phyloP scores from a whole-genome alignment of 2,329 filamentous ascomycete genomes.

The Cladorrhinum sp. region DNA sequence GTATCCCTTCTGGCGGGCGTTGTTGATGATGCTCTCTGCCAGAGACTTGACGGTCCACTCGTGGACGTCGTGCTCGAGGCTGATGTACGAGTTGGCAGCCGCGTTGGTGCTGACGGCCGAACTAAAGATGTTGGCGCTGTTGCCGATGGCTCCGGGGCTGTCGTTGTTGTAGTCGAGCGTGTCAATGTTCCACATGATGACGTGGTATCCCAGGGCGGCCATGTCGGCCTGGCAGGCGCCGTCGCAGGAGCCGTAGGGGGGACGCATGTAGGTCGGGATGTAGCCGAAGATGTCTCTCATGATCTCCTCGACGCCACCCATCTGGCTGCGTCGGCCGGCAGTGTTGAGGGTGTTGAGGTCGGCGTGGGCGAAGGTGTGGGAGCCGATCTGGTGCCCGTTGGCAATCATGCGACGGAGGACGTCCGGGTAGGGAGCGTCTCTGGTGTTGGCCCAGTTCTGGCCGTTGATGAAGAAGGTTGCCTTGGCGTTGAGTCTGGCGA shows the following conservation, averaged over 20 bases:
- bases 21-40: constrained; percentile 40
- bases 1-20: constrained; percentile 40
- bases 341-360: constrained; percentile 28
- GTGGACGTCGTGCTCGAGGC: constrained; percentile 41
- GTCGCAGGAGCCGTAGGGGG: constrained; percentile 29
- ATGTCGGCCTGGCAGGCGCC: constrained; percentile 16
- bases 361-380: constrained; percentile 34
- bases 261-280: constrained; percentile 36
- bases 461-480: constrained; percentile 36
- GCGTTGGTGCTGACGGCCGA: constrained; percentile 30
- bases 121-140: constrained; percentile 38
- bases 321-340: constrained; percentile 24
- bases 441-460: constrained; percentile 30
- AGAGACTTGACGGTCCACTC: constrained; percentile 32
- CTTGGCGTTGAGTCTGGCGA: constrained; percentile 30
- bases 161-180: constrained; percentile 43
- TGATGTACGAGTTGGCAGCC: constrained; percentile 38
- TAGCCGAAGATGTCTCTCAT: constrained; percentile 31
- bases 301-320: constrained; percentile 31
- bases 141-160: constrained; percentile 29
- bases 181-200: constrained; percentile 46
- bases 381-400: constrained; percentile 35
- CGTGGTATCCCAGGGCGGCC: constrained; percentile 37
- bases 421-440: constrained; percentile 15
- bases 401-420: constrained; percentile 28